These are phyloP conservation scores for Venturia pyrina DNA, from an alignment of 2,329 filamentous ascomycete species.

Conservation along the genomic window DNA sequence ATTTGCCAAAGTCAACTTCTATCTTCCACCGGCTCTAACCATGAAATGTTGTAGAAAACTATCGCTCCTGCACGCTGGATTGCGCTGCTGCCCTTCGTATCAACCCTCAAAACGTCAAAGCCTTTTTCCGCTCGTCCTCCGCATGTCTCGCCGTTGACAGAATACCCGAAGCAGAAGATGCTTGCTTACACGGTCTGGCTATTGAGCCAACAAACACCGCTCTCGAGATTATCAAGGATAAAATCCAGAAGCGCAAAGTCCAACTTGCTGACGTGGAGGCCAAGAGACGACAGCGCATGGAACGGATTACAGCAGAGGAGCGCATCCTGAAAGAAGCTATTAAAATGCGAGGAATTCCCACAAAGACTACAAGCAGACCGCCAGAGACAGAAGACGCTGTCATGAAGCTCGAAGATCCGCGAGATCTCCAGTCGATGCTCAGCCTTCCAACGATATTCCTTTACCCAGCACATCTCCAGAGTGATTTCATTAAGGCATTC, in stretches of 20 bases:
- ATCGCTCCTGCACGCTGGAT: slow-evolving; percentile 75
- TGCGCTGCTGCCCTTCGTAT: slow-evolving; percentile 69
- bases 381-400: slow-evolving; percentile 82
- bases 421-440: slow-evolving; percentile 62
- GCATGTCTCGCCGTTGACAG: slow-evolving; percentile 74
- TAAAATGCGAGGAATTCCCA: slow-evolving; percentile 58
- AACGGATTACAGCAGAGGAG: slow-evolving; percentile 46
- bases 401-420: slow-evolving; percentile 59
- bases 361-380: slow-evolving; percentile 55
- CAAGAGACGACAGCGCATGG: slow-evolving; percentile 46
- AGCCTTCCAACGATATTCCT: slow-evolving; percentile 72
- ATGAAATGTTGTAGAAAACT: slow-evolving; percentile 53
- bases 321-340: slow-evolving; percentile 44
- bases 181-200: slow-evolving; percentile 61
- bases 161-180: slow-evolving; percentile 68
- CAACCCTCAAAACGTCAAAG: slow-evolving; percentile 76
- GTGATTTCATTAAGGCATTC: slow-evolving; percentile 85
- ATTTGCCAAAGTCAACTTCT: background rate
- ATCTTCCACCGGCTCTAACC: slow-evolving; percentile 16
- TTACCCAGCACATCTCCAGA: slow-evolving; percentile 73
- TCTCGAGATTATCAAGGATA: slow-evolving; percentile 50
- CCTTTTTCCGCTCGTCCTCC: slow-evolving; percentile 72
- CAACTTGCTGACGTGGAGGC: slow-evolving; percentile 46
- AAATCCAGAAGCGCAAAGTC: slow-evolving; percentile 52
- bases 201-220: slow-evolving; percentile 62